Percentiles rank a stretch among this genome's conserved stretches.
Evolutionary conservation across 2,329 filamentous ascomycete species (phyloP).

Genomic region (Calonectria hawksworthii): DNA sequence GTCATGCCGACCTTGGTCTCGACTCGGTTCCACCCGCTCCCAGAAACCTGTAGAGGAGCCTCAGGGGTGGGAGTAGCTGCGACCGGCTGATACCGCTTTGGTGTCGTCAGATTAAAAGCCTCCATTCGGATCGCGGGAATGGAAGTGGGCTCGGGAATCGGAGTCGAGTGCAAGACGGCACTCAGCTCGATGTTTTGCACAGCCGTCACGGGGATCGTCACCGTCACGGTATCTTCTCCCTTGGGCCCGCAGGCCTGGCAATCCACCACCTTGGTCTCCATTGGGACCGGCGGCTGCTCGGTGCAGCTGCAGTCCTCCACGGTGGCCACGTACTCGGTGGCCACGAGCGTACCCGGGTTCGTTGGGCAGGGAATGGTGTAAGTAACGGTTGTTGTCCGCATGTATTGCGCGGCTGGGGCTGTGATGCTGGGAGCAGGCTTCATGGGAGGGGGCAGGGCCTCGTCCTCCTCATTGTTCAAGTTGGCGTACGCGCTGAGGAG

Average conservation of each 20-base stretch:
- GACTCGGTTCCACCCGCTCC: slow-evolving; percentile 25
- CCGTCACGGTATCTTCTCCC: slow-evolving; percentile 40
- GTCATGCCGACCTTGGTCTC: slow-evolving; percentile 29
- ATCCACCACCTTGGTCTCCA: slow-evolving; percentile 40
- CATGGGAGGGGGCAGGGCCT: slow-evolving; percentile 53
- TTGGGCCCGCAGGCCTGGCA: slow-evolving; percentile 40
- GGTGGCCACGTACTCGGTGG: slow-evolving; percentile 51
- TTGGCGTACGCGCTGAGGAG: slow-evolving; percentile 62
- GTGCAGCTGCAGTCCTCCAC: slow-evolving; percentile 43
- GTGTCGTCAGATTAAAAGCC: neutral
- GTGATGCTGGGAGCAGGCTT: slow-evolving; percentile 26
- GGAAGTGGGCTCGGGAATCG: neutral
- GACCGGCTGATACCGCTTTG: neutral
- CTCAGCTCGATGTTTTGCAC: neutral
- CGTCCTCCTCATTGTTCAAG: slow-evolving; percentile 44
- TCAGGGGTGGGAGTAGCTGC: slow-evolving; percentile 29
- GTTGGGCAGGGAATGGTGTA: slow-evolving; percentile 48
- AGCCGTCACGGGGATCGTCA: slow-evolving; percentile 40
- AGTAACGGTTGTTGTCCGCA: slow-evolving; percentile 38
- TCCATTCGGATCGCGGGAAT: neutral
- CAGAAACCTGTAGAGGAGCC: slow-evolving; percentile 22
- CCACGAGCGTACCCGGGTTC: slow-evolving; percentile 49
- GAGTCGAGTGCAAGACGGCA: neutral
- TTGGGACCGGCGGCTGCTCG: slow-evolving; percentile 30
- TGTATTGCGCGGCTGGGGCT: neutral